Percentiles rank a stretch among this genome's conserved stretches.
phyloP scores from a whole-genome alignment of 2,329 filamentous ascomycete species.

The Fusarium sarcochroum region DNA sequence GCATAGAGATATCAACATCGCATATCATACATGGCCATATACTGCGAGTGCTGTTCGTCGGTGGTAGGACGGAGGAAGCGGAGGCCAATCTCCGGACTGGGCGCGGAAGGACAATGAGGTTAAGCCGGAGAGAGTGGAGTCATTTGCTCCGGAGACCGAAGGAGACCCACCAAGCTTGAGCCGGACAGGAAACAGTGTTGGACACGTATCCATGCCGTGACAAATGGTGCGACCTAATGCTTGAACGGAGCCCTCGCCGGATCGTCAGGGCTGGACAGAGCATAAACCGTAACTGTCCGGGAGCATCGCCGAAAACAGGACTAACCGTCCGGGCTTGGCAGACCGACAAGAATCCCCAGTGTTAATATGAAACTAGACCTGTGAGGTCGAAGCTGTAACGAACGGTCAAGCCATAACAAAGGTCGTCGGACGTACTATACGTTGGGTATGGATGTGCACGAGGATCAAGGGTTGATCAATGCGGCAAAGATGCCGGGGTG shows the following conservation, averaged over 20 bases:
- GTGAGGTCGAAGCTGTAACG: conserved; percentile 5
- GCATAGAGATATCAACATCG: background rate
- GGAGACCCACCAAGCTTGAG: conserved; percentile 13
- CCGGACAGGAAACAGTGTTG: conserved; percentile 27
- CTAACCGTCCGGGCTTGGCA: conserved; percentile 11
- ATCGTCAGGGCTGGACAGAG: conserved; percentile 17
- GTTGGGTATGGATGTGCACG: conserved; percentile 46
- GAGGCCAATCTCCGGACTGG: conserved; percentile 28
- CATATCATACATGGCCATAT: background rate
- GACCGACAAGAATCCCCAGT: background rate
- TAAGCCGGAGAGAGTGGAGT: conserved; percentile 41
- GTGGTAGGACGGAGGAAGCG: conserved; percentile 24
- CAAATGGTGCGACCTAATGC: conserved; percentile 19
- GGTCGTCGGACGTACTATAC: conserved; percentile 4
- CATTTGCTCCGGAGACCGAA: conserved; percentile 31
- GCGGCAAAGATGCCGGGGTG: conserved; percentile 28
- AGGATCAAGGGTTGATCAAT: conserved; percentile 34
- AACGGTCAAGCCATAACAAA: conserved; percentile 30
- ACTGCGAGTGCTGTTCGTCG: conserved; percentile 12
- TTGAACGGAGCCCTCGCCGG: conserved; percentile 32
- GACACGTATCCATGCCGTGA: conserved; percentile 37
- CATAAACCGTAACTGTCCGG: conserved; percentile 20
- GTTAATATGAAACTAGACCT: conserved; percentile 17
- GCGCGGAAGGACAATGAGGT: conserved; percentile 13
- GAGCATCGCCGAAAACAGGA: conserved; percentile 26